Base-by-base conservation (phyloP, 1,284 basidiomycete species). In the Coniferiporia sulphurascens region DNA sequence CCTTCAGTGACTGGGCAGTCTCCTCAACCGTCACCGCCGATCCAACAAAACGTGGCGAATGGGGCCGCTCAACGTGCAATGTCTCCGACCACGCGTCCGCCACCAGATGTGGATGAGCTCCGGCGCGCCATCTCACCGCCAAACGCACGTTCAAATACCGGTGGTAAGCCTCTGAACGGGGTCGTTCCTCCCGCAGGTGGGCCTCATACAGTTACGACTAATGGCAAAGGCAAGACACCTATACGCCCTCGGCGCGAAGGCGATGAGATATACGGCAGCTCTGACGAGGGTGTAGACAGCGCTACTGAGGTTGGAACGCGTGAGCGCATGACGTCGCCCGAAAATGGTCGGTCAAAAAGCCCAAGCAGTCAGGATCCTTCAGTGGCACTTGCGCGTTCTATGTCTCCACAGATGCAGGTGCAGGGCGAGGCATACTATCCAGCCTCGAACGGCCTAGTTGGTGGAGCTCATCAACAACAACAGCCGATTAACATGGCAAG, bases 61-160 rank as follows among this genome's bases (percentile, higher is more conserved):
- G 77, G 75, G 32, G 65, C 65, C 27, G 52, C 46, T 12, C 60
- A 61, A 27, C 81, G 84, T 21, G 76, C 84, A 1, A 79, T 79
- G 72, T 89, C 87, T 1, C 87, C 86, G 8, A 74, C 67, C 4
- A 68, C 74, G 21, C 76, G 73, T 19, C 72, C 71, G 19, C 60
- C 63, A 0, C 66, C 74, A 15, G 84, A 84, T 45, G 64, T 70
- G 9, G 83, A 86, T 34, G 83, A 85, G 51, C 71, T 75, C 53
- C 83, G 86, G 32, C 82, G 87, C 43, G 83, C 85, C 27, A 78
- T 87, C 61, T 87, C 87, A 3, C 86, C 86, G 7, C 69, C 78
- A 4, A 77, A 77, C 59, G 66, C 68, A 41, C 70, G 74, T 8
- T 67, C 71, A 61, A 76, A 68, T 4, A 64, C 71, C 64, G 56